Conservation (phyloP, 1,284 basidiomycete species). For the Apiotrichum montevideense region DNA sequence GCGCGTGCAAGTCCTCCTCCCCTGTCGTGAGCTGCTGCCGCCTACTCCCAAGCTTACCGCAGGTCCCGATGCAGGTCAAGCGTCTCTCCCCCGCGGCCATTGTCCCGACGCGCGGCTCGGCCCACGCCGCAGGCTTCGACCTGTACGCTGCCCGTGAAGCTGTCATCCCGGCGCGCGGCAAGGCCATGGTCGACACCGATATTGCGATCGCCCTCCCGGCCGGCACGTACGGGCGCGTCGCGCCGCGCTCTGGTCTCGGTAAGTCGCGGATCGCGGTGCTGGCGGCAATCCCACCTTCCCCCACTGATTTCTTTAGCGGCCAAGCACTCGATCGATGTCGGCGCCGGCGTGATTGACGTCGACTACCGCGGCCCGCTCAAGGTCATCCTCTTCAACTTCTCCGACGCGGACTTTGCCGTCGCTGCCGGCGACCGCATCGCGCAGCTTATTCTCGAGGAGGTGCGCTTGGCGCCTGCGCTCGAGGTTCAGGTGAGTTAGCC, state of each 20-base stretch:
- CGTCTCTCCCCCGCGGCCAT: slow-evolving; percentile 74
- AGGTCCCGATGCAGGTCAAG: slow-evolving; percentile 63
- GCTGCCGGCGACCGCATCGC: slow-evolving; percentile 89
- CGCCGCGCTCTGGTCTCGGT: slow-evolving; percentile 94
- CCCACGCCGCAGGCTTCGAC: slow-evolving; percentile 88
- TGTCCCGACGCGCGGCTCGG: slow-evolving; percentile 81
- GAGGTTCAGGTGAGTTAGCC: slow-evolving; percentile 59
- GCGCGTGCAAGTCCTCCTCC: no score
- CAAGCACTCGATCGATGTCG: slow-evolving; percentile 96
- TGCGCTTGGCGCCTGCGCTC: slow-evolving; percentile 75
- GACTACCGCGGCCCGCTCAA: slow-evolving; percentile 92
- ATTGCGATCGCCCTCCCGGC: slow-evolving; percentile 91
- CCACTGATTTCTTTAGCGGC: slow-evolving; percentile 56
- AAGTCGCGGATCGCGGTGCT: slow-evolving; percentile 7
- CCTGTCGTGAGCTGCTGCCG: no score
- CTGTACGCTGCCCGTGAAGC: slow-evolving; percentile 79
- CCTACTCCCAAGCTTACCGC: no score
- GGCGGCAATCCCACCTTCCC: no score
- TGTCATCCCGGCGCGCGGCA: slow-evolving; percentile 72
- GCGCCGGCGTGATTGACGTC: slow-evolving; percentile 94
- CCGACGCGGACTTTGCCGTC: slow-evolving; percentile 84
- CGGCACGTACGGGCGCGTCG: slow-evolving; percentile 93
- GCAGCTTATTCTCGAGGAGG: slow-evolving; percentile 88
- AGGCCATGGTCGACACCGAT: slow-evolving; percentile 86
- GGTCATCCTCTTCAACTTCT: slow-evolving; percentile 89